Conservation (phyloP, 1,284 basidiomycete species). For the Bondarzewia mesenterica region DNA sequence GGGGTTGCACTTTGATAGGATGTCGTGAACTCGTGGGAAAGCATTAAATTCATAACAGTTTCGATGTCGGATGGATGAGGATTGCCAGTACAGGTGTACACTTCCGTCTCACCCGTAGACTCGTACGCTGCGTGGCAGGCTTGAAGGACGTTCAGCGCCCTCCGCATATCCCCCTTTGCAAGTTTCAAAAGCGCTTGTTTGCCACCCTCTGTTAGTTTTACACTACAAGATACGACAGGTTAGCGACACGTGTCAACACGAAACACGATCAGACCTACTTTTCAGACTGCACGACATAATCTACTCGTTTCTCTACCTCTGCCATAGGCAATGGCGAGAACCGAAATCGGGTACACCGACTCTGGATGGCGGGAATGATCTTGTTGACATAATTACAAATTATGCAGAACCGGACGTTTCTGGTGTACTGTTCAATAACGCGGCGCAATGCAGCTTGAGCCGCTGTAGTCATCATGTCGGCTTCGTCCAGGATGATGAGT, state of each 20-base stretch:
- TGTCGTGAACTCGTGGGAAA: conserved; percentile 93
- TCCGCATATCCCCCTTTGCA: conserved; percentile 94
- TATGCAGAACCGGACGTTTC: conserved; percentile 98
- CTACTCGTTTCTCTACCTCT: conserved; percentile 82
- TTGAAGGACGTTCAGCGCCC: conserved; percentile 93
- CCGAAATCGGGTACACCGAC: conserved; percentile 94
- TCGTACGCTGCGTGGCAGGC: conserved; percentile 98
- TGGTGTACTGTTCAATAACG: conserved; percentile 98
- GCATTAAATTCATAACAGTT: conserved; percentile 91
- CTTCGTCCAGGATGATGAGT: conserved; percentile 96
- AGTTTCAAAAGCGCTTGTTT: conserved; percentile 87
- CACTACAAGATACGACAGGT: conserved; percentile 37
- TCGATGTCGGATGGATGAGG: conserved; percentile 95
- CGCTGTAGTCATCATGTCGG: conserved; percentile 99
- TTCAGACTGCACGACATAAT: conserved; percentile 80
- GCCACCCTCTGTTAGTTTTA: conserved; percentile 82
- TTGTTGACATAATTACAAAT: conserved; percentile 99
- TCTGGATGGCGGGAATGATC: conserved; percentile 97
- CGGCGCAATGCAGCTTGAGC: conserved; percentile 95
- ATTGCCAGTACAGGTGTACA: conserved; percentile 96
- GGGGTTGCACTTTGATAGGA: conserved; percentile 72
- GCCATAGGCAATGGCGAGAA: conserved; percentile 90
- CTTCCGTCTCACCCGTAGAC: conserved; percentile 78
- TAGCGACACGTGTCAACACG: neutral
- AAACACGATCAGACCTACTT: conserved; percentile 42